A percentile compares a stretch with the other conserved stretches of the same genome.
Conservation (phyloP, 176 grass and related monocot species). For the Paspalum notatum region DNA sequence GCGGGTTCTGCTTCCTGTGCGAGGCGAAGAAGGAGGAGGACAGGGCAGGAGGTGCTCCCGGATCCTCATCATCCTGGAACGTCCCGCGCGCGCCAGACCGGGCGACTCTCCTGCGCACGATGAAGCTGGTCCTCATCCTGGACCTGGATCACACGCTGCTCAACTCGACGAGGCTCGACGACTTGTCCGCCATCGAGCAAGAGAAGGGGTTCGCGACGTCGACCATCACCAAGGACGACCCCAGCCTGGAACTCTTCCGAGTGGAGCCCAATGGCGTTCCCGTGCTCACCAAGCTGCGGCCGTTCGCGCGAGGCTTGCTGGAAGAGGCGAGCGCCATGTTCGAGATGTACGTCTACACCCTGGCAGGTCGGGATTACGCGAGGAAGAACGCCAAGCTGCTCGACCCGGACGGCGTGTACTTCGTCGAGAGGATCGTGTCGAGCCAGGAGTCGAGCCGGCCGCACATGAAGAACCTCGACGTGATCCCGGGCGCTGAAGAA, state of each 20-base stretch:
- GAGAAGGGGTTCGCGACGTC: slow-evolving; percentile 9
- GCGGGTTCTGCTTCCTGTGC: too few species aligned
- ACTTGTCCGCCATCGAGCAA: slow-evolving; percentile 45
- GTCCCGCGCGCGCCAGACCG: neutral
- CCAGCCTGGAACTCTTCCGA: slow-evolving; percentile 52
- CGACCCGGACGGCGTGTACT: slow-evolving; percentile 63
- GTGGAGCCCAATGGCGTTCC: slow-evolving; percentile 18
- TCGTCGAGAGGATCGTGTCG: slow-evolving; percentile 56
- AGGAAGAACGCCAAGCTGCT: slow-evolving; percentile 52
- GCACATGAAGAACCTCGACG: slow-evolving; percentile 63
- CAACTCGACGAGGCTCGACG: slow-evolving; percentile 45
- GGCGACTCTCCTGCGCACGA: slow-evolving; percentile 33
- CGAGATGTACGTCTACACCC: slow-evolving; percentile 71
- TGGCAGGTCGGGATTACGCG: slow-evolving; percentile 53
- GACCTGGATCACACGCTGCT: slow-evolving; percentile 77
- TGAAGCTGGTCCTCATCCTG: slow-evolving; percentile 64
- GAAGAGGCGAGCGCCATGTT: slow-evolving; percentile 57
- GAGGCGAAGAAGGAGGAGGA: neutral
- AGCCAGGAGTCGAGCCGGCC: slow-evolving; percentile 46
- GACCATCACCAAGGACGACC: slow-evolving; percentile 1
- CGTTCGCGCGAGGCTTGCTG: slow-evolving; percentile 29
- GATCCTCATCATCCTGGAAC: too few species aligned
- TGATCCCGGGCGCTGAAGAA: slow-evolving; percentile 53
- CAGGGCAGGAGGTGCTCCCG: neutral
- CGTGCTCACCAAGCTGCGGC: slow-evolving; percentile 66